phyloP scores from a whole-genome alignment of 148 eudicot genomes.

The Spergularia marina region DNA sequence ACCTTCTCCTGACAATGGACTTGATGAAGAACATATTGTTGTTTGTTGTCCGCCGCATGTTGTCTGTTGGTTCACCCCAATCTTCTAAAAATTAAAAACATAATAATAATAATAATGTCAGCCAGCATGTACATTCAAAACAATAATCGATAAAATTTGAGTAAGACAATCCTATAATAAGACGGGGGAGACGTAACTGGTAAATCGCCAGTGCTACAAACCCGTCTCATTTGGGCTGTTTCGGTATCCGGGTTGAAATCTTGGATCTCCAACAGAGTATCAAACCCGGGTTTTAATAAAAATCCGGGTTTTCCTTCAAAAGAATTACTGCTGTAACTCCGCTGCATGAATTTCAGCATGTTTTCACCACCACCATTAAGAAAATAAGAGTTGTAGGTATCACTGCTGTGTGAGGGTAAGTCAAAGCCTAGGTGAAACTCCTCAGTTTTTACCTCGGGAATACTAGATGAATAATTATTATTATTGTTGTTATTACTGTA shows the following conservation, averaged over 20 bases:
- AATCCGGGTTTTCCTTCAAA: constrained; percentile 43
- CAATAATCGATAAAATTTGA: not conserved
- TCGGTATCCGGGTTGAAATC: constrained; percentile 26
- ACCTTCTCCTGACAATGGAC: constrained; percentile 47
- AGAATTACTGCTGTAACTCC: constrained; percentile 59
- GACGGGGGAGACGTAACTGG: constrained; percentile 44
- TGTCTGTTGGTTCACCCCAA: constrained; percentile 10
- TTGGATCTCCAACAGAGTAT: constrained; percentile 34
- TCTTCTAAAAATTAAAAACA: constrained; percentile 12
- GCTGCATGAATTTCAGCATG: constrained; percentile 55
- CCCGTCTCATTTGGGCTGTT: constrained; percentile 59
- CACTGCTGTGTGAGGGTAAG: constrained; percentile 16
- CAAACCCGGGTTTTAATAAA: constrained; percentile 48
- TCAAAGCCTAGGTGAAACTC: constrained; percentile 44
- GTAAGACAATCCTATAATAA: not conserved
- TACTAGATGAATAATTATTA: constrained; percentile 21
- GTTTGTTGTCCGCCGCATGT: constrained; percentile 12
- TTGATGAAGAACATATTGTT: constrained; percentile 32
- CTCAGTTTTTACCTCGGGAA: constrained; percentile 63
- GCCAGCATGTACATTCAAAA: not conserved
- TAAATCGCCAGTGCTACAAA: constrained; percentile 86
- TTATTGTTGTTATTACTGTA: not conserved
- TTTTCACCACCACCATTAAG: constrained; percentile 32
- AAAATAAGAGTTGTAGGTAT: constrained; percentile 22
- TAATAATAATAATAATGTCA: not conserved